These are phyloP conservation scores for Epichloe glyceriae DNA, from an alignment of 2,329 filamentous ascomycete species.

Conservation along the genomic window DNA sequence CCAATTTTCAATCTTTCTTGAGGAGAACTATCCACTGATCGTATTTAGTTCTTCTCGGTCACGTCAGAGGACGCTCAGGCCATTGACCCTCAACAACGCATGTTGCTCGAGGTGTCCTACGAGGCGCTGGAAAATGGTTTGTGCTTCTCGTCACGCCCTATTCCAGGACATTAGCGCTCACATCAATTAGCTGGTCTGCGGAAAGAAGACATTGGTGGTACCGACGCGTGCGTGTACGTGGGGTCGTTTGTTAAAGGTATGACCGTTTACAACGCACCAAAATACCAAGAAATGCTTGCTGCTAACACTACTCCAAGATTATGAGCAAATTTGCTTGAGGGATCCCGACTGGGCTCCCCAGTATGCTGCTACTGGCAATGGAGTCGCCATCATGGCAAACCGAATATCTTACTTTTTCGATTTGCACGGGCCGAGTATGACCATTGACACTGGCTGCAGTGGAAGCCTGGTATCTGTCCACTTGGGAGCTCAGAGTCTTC, in stretches of 20 bases:
- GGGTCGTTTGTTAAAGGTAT: slow-evolving; percentile 38
- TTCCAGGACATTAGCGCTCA: neutral
- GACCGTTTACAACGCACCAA: neutral
- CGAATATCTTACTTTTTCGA: slow-evolving; percentile 43
- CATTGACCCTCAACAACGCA: slow-evolving; percentile 40
- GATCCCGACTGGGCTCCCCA: slow-evolving; percentile 37
- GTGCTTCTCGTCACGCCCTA: neutral
- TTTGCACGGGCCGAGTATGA: slow-evolving; percentile 41
- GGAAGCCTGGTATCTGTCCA: slow-evolving; percentile 41
- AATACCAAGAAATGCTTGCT: neutral
- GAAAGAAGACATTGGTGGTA: slow-evolving; percentile 29
- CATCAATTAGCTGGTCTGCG: slow-evolving; percentile 27
- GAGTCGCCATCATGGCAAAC: slow-evolving; percentile 40
- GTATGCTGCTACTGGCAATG: slow-evolving; percentile 40
- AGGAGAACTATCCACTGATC: neutral
- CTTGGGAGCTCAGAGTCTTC: slow-evolving; percentile 36
- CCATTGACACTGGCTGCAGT: slow-evolving; percentile 47
- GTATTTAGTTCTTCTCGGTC: slow-evolving; percentile 35
- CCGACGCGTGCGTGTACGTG: slow-evolving; percentile 34
- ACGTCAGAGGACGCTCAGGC: slow-evolving; percentile 36
- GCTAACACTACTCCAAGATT: slow-evolving; percentile 22
- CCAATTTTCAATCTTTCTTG: neutral
- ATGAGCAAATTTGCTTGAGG: slow-evolving; percentile 35
- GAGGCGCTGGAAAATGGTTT: slow-evolving; percentile 37
- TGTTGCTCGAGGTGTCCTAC: slow-evolving; percentile 37